Conservation (phyloP, 2,329 filamentous ascomycete species). For the Pseudogymnoascus sp. region DNA sequence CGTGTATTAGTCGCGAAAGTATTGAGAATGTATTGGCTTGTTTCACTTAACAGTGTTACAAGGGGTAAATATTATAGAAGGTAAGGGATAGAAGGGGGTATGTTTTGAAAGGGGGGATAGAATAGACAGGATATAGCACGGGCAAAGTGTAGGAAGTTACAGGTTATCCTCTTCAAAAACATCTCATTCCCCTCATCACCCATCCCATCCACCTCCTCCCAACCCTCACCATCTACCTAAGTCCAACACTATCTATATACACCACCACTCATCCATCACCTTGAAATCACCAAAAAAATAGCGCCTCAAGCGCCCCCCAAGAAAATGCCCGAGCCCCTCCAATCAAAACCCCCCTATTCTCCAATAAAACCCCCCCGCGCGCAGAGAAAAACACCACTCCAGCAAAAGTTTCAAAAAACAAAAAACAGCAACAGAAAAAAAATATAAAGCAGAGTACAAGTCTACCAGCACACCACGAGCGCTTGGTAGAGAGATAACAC, state of each 20-base stretch:
- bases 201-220: background rate
- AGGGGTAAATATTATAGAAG: too few relatives aligned
- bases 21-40: too few relatives aligned
- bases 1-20: too few relatives aligned
- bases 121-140: too few relatives aligned
- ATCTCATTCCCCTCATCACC: background rate
- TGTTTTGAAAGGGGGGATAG: too few relatives aligned
- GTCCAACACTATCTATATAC: background rate
- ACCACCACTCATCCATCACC: background rate
- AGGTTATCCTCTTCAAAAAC: too few relatives aligned
- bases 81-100: too few relatives aligned
- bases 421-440: background rate
- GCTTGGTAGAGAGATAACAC: too few relatives aligned
- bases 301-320: conserved; percentile 1
- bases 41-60: too few relatives aligned
- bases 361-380: background rate
- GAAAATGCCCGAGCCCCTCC: background rate
- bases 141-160: too few relatives aligned
- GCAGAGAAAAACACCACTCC: background rate
- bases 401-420: background rate
- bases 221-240: background rate
- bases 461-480: background rate
- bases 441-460: background rate
- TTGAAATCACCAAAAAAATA: background rate
- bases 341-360: background rate